Base-by-base conservation (phyloP, 148 eudicot species). In the Silene latifolia region DNA sequence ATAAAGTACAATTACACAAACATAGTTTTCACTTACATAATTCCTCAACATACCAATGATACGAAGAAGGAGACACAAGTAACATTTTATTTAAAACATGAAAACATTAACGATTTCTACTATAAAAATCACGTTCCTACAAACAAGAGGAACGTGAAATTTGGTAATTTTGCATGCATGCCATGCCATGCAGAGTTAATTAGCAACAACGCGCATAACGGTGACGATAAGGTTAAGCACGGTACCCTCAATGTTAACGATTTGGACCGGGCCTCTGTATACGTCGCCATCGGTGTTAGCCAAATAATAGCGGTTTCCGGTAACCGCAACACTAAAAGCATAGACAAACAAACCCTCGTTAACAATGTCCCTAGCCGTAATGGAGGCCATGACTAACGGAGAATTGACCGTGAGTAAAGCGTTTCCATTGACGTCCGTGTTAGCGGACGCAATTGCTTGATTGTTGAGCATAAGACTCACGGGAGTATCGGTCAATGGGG, bases 301-400 rank as follows among this genome's bases (percentile, higher is more conserved):
- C n/a, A n/a, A n/a, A n/a, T n/a, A n/a, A n/a, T n/a, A n/a, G n/a
- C n/a, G n/a, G n/a, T n/a, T n/a, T n/a, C n/a, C n/a, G n/a, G n/a
- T n/a, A n/a, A n/a, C n/a, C n/a, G n/a, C n/a, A n/a, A n/a, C n/a
- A n/a, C n/a, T n/a, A n/a, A n/a, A n/a, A n/a, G n/a, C n/a, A n/a
- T n/a, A n/a, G n/a, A n/a, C n/a, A n/a, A n/a, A n/a, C n/a, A n/a
- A n/a, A n/a, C n/a, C n/a, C n/a, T n/a, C n/a, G n/a, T n/a, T n/a
- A n/a, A n/a, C n/a, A n/a, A n/a, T n/a, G n/a, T n/a, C n/a, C 57
- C 5, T 58, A 58, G 3, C 72, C 72, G 12, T 20, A 68, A 68
- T 46, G 29, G 13, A 8, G 15, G 1, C 15, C 15, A 54, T 25
- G 44, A 46, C 0, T 47, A 18, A 3, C 6, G 8, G 32, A 1